phyloP scores from a whole-genome alignment of 2,329 filamentous ascomycete species.

The Macrophomina tecta region DNA sequence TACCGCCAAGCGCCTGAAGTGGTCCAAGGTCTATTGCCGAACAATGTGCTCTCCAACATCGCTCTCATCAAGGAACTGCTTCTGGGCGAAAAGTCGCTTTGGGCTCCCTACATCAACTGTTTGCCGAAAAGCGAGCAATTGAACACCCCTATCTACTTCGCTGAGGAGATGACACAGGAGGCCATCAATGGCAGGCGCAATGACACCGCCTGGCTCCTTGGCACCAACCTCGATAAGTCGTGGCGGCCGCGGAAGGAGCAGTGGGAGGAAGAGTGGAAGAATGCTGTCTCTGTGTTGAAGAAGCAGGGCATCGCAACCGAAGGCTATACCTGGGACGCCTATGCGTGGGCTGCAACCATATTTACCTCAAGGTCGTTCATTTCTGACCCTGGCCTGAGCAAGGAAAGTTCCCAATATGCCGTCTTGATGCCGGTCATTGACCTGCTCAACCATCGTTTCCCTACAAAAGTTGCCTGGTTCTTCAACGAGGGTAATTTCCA shows the following conservation, averaged over 20 bases:
- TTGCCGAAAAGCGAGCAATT: conserved; percentile 41
- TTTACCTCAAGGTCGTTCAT: conserved; percentile 59
- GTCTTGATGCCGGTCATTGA: conserved; percentile 59
- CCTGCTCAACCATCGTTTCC: conserved; percentile 54
- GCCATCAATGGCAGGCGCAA: conserved; percentile 15
- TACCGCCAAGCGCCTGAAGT: conserved; percentile 6
- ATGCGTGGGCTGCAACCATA: conserved; percentile 58
- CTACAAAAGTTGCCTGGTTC: conserved; percentile 56
- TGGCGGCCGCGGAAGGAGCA: conserved; percentile 36
- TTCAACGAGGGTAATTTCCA: conserved; percentile 48
- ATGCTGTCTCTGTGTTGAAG: conserved; percentile 34
- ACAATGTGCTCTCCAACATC: conserved; percentile 38
- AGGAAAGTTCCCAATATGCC: conserved; percentile 43
- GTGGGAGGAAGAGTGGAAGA: conserved; percentile 46
- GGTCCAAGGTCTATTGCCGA: conserved; percentile 35
- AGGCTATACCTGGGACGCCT: conserved; percentile 46
- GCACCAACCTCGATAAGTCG: conserved; percentile 39
- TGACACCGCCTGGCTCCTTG: conserved; percentile 42
- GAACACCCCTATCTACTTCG: conserved; percentile 47
- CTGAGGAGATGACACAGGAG: conserved; percentile 32
- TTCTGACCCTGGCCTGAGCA: conserved; percentile 41
- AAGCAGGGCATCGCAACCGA: background rate
- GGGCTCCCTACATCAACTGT: conserved; percentile 45
- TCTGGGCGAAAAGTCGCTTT: conserved; percentile 37
- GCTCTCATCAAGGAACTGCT: conserved; percentile 18